A percentile compares a stretch with the other conserved stretches of the same genome.
Conservation (phyloP, 768 basidiomycete species). For the Amanita molliuscula region DNA sequence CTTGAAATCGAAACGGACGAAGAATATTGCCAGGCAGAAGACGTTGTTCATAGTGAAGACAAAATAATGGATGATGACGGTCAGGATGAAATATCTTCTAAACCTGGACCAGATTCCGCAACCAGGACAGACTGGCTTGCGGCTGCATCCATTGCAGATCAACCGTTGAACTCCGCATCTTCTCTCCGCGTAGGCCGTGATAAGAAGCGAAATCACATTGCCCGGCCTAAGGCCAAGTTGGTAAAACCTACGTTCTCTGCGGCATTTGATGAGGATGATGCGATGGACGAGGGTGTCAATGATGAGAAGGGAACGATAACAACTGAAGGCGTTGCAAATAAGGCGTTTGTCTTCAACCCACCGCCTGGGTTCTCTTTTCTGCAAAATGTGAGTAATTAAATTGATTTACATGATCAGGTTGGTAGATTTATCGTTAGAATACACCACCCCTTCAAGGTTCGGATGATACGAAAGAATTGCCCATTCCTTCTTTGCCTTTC, state of each 20-base stretch:
- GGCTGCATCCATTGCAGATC: slow-evolving; percentile 17
- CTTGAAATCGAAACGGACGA: slow-evolving; percentile 43
- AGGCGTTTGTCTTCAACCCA: slow-evolving; percentile 45
- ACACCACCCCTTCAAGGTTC: slow-evolving; percentile 25
- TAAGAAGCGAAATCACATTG: slow-evolving; percentile 49
- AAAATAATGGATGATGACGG: slow-evolving; percentile 18
- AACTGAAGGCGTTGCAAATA: slow-evolving; percentile 47
- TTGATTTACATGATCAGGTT: background rate
- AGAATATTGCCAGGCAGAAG: slow-evolving; percentile 15
- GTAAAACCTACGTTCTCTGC: slow-evolving; percentile 57
- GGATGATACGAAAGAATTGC: slow-evolving; percentile 50
- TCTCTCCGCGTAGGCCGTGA: slow-evolving; percentile 60
- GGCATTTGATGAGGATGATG: slow-evolving; percentile 44
- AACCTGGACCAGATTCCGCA: slow-evolving; percentile 11
- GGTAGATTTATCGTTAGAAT: background rate
- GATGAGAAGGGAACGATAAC: slow-evolving; percentile 32
- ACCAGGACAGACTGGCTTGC: slow-evolving; percentile 23
- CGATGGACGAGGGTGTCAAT: slow-evolving; percentile 28
- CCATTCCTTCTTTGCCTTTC: slow-evolving; percentile 53
- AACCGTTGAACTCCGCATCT: slow-evolving; percentile 24
- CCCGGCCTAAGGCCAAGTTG: slow-evolving; percentile 37
- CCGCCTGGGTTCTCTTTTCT: slow-evolving; percentile 61
- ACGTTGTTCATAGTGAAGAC: background rate
- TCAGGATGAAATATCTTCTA: slow-evolving; percentile 19
- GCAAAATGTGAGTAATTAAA: slow-evolving; percentile 36